Evolutionary conservation across 441 rosid genomes (phyloP).

Genomic region (Omphalea diandra): DNA sequence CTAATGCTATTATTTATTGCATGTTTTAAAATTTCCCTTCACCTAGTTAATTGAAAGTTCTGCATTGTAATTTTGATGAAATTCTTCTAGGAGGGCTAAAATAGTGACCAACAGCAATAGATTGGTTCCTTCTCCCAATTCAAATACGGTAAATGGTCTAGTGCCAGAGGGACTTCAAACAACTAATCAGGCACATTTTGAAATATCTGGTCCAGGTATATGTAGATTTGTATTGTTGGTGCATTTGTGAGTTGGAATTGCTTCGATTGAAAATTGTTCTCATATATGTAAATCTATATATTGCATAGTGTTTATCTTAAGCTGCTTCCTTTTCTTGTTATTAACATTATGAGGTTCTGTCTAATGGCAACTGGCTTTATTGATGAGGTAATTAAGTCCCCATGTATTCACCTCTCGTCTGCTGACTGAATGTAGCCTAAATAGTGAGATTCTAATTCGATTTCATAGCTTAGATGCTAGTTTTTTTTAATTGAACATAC

Average conservation of each 20-base stretch:
- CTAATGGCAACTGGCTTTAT: too few species aligned
- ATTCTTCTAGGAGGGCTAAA: constrained; percentile 61
- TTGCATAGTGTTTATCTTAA: not conserved
- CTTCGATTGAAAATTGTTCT: too few species aligned
- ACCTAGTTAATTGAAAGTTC: not conserved
- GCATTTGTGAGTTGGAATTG: constrained; percentile 10
- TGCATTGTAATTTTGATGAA: constrained; percentile 9
- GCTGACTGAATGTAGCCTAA: too few species aligned
- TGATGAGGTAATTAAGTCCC: too few species aligned
- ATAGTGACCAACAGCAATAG: constrained; percentile 45
- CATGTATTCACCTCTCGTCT: too few species aligned
- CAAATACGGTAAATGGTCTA: constrained; percentile 31
- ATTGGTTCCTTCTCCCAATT: constrained; percentile 25
- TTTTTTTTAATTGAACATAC: too few species aligned
- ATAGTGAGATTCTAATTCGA: too few species aligned
- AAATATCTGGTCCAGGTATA: constrained; percentile 44
- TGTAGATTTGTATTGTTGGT: constrained; percentile 12
- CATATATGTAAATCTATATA: not conserved
- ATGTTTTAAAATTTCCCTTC: constrained; percentile 7
- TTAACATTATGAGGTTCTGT: too few species aligned
- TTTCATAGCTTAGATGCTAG: too few species aligned
- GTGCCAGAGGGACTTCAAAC: constrained; percentile 37
- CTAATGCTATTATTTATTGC: not conserved
- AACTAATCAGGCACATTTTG: constrained; percentile 34
- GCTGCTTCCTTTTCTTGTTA: too few species aligned